Base-by-base conservation (phyloP, 495 filamentous ascomycete species). In the Aspergillus affinis region DNA sequence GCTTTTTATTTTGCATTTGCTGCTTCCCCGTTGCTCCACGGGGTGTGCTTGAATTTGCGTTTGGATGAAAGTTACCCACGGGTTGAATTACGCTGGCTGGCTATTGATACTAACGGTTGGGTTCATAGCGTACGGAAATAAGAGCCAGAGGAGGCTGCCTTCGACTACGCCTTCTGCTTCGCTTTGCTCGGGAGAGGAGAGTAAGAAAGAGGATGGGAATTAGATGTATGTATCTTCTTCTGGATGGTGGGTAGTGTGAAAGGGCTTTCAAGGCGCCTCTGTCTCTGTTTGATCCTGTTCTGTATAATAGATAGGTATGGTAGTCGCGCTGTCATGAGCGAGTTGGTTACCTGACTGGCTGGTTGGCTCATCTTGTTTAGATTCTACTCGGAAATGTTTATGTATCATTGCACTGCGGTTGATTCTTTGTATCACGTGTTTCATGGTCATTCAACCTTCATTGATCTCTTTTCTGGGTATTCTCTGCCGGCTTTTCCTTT, bases 41-140 rank as follows among this genome's bases (percentile, higher is more conserved):
- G 30, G 3, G 30, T 8, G 6, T 8, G 15, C 45, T 56, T n/a
- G 26, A 48, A 8, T 48, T 18, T 26, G 23, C 4, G 2, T 26
- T 26, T 4, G 23, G 23, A 26, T 26, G 23, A 26, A 26, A 26
- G 23, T 26, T 26, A 26, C 23, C 23, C 23, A 2, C 23, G 23
- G 23, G 4, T 26, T 26, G 23, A 26, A 26, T 26, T 26, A 4
- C 23, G 23, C 23, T 26, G 23, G 20, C 8, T 55, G 49, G 18
- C 19, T 51, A 8, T 48, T 20, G 27, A n/a, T 50, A 15, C 30
- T 61, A 32, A 58, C 55, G 10, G 13, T 29, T 47, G 30, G n/a
- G 6, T 48, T 44, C 44, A 0, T 64, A 70, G 70, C 63, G 45
- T 66, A 65, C 60, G 62, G 66, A 26, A 54, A 65, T 62, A 60